Evolutionary conservation across 352 stramenopile genomes (phyloP), one percentile per base, ranked within the genome.

Genomic region (Aphanomyces astaci): DNA sequence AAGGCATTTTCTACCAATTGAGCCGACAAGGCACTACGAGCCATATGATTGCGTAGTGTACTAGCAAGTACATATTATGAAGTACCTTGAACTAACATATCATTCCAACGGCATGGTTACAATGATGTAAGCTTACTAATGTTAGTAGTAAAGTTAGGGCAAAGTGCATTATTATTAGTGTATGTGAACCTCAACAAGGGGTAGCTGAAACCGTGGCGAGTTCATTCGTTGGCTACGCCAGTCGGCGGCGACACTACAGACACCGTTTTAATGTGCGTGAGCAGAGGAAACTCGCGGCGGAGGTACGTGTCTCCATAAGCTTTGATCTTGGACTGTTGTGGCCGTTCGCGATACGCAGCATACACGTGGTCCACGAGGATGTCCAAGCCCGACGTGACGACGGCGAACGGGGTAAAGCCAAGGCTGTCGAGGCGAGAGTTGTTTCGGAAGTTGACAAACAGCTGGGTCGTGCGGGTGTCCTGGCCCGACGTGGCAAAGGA

Each of bases 1-100:
- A 82, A 13, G 84, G 81, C 4, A 73, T 96, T 36, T 98, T 98
- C 66, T 17, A 30, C 13, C 31, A 63, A 15, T 39, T 63, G 25
- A 22, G 22, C 31, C 22, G n/a, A n/a, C n/a, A n/a, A n/a, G n/a
- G n/a, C n/a, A n/a, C n/a, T n/a, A n/a, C n/a, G n/a, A n/a, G n/a
- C n/a, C n/a, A n/a, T n/a, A n/a, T n/a, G n/a, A n/a, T n/a, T n/a
- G n/a, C n/a, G n/a, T n/a, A n/a, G n/a, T n/a, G n/a, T n/a, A n/a
- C n/a, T n/a, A n/a, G n/a, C n/a, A n/a, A n/a, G n/a, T n/a, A n/a
- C n/a, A n/a, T n/a, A n/a, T n/a, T n/a, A n/a, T n/a, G n/a, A n/a
- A n/a, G n/a, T n/a, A n/a, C n/a, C n/a, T n/a, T n/a, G n/a, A n/a
- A n/a, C n/a, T n/a, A n/a, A n/a, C n/a, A n/a, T n/a, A n/a, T n/a